phyloP scores from a whole-genome alignment of 495 filamentous ascomycete genomes.

The Cercophora sp. region DNA sequence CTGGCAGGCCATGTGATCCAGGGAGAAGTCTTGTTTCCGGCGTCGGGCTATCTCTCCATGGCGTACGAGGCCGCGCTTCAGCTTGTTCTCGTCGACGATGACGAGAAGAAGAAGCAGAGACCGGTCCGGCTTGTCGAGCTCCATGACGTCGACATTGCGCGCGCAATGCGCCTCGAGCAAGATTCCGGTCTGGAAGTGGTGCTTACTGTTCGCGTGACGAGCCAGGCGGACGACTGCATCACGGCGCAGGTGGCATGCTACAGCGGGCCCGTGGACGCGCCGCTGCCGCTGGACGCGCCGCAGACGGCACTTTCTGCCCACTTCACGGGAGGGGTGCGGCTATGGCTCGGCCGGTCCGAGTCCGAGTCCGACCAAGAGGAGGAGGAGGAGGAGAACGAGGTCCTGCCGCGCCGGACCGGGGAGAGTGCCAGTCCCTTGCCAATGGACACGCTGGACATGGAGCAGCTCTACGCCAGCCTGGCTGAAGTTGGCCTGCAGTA shows the following conservation, averaged over 20 bases:
- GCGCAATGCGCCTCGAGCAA: constrained; percentile 17
- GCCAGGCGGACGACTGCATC: background rate
- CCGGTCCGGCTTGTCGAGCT: no score
- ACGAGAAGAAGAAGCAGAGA: no score
- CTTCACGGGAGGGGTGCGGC: background rate
- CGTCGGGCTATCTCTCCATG: background rate
- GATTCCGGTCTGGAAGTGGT: constrained; percentile 18
- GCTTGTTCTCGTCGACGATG: no score
- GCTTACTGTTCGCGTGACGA: constrained; percentile 13
- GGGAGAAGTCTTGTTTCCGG: constrained; percentile 8
- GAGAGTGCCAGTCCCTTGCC: background rate
- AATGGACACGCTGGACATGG: background rate
- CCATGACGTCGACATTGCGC: constrained; percentile 12
- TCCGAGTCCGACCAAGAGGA: background rate
- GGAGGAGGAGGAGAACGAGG: background rate
- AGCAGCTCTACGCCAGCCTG: constrained; percentile 11
- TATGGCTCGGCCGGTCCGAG: background rate
- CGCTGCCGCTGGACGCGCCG: background rate
- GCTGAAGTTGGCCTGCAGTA: constrained; percentile 10
- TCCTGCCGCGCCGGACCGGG: background rate
- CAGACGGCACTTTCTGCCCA: background rate
- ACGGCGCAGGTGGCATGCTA: background rate
- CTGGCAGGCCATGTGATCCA: constrained; percentile 37
- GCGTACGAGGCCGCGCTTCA: constrained; percentile 3
- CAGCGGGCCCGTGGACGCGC: no score